These are phyloP conservation scores for Phlyctochytrium planicorne DNA, from an alignment of 192 early-diverging fungal genomes.

Conservation along the genomic window DNA sequence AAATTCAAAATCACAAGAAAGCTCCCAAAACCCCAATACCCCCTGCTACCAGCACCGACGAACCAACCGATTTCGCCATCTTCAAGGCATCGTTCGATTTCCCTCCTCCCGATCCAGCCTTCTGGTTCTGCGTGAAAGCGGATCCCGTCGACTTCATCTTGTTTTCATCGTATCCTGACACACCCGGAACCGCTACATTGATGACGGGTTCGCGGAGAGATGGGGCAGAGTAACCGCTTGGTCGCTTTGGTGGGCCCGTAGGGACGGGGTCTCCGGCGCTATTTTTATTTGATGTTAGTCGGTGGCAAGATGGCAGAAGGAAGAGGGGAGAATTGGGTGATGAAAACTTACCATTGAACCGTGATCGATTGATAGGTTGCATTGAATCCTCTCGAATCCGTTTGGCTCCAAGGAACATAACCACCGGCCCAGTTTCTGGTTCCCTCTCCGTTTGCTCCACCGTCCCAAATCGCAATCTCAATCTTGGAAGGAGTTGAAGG, in stretches of 20 bases:
- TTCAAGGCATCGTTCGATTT: too few relatives aligned
- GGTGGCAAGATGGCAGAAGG: background rate
- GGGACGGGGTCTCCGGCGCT: conserved; percentile 33
- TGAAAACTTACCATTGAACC: conserved; percentile 32
- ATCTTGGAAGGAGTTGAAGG: conserved; percentile 36
- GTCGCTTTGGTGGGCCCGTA: conserved; percentile 29
- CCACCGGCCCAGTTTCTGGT: conserved; percentile 38
- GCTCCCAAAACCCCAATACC: too few relatives aligned
- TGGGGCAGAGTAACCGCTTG: conserved; percentile 30
- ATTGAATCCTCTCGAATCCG: conserved; percentile 2
- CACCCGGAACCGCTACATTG: conserved; percentile 12
- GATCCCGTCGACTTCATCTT: conserved; percentile 12
- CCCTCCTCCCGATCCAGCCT: too few relatives aligned
- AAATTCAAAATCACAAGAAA: too few relatives aligned
- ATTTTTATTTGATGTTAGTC: conserved; percentile 4
- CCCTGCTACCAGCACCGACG: too few relatives aligned
- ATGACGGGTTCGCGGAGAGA: conserved; percentile 21
- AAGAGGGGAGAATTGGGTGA: conserved; percentile 1
- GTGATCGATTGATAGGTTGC: conserved; percentile 27
- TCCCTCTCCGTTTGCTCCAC: conserved; percentile 15
- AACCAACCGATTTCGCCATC: too few relatives aligned
- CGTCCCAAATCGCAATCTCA: conserved; percentile 46
- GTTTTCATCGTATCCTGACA: conserved; percentile 19
- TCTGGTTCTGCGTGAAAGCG: conserved; percentile 7
- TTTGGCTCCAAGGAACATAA: conserved; percentile 13